A percentile compares a stretch with the other conserved stretches of the same genome.
Evolutionary conservation across 169 alveolate genomes (phyloP).

Genomic region (Cyclospora cayetanensis): DNA sequence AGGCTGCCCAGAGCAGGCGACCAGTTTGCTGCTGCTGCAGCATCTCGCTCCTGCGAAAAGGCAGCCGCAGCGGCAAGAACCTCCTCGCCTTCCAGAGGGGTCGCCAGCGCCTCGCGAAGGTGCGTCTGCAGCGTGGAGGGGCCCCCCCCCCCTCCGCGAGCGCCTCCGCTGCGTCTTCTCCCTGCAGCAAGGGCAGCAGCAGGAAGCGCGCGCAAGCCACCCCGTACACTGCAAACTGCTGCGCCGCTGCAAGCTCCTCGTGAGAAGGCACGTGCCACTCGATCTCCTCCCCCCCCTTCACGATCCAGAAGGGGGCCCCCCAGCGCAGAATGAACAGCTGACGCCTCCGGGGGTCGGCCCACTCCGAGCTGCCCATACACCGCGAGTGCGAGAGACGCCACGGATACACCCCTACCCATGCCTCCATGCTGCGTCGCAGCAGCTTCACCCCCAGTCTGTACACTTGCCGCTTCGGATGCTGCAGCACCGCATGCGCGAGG

Average conservation of each 20-base stretch:
- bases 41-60: no score
- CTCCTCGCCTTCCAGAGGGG: neutral
- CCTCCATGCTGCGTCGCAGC: conserved; percentile 50
- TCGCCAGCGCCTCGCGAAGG: no score
- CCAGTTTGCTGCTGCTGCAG: conserved; percentile 2
- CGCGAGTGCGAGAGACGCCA: conserved; percentile 23
- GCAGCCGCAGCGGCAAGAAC: neutral
- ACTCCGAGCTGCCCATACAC: conserved; percentile 17
- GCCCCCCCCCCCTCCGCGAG: no score
- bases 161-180: neutral
- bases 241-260: neutral
- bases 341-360: neutral
- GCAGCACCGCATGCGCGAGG: conserved; percentile 11
- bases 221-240: neutral
- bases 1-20: neutral
- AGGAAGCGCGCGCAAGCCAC: neutral
- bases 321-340: conserved; percentile 8
- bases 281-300: neutral
- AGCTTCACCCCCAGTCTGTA: conserved; percentile 46
- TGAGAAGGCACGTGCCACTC: conserved; percentile 21
- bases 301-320: conserved; percentile 37
- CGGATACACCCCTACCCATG: conserved; percentile 5
- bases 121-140: neutral
- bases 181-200: neutral
- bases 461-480: neutral